These are phyloP conservation scores for Lobosporangium transversale DNA, from an alignment of 192 early-diverging fungal species.

Conservation along the genomic window DNA sequence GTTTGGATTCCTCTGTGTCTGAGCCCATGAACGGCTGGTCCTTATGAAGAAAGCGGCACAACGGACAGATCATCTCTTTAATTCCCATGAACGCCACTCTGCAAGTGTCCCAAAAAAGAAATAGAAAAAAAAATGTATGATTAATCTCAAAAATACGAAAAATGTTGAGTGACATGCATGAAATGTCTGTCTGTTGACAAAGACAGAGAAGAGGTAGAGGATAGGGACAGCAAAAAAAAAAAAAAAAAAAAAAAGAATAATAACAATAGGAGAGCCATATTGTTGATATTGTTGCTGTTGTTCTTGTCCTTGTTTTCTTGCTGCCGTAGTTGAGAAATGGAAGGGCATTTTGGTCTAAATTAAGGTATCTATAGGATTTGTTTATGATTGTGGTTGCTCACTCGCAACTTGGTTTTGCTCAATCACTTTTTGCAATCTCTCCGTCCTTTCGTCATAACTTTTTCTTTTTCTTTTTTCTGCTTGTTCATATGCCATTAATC, in stretches of 20 bases:
- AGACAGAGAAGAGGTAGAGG: no score
- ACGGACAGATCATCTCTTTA: constrained; percentile 51
- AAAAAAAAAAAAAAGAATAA: no score
- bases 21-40: constrained; percentile 47
- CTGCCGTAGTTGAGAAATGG: no score
- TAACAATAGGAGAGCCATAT: background rate
- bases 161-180: no score
- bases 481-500: no score
- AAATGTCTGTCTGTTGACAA: no score
- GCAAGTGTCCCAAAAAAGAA: background rate
- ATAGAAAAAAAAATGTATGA: background rate
- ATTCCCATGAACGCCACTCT: constrained; percentile 48
- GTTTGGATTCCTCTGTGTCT: constrained; percentile 15
- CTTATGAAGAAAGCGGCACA: constrained; percentile 49
- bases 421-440: background rate
- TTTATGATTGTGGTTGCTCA: no score
- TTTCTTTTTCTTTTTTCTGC: background rate
- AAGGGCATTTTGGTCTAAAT: no score
- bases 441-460: background rate
- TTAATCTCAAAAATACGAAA: background rate
- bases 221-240: no score
- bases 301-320: no score
- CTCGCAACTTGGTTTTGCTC: background rate
- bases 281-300: no score
- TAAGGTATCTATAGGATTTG: no score